Evolutionary conservation across 371 early-diverging fungal genomes (phyloP), one percentile per base, ranked within the genome.

Genomic region (Mortierella sp.): DNA sequence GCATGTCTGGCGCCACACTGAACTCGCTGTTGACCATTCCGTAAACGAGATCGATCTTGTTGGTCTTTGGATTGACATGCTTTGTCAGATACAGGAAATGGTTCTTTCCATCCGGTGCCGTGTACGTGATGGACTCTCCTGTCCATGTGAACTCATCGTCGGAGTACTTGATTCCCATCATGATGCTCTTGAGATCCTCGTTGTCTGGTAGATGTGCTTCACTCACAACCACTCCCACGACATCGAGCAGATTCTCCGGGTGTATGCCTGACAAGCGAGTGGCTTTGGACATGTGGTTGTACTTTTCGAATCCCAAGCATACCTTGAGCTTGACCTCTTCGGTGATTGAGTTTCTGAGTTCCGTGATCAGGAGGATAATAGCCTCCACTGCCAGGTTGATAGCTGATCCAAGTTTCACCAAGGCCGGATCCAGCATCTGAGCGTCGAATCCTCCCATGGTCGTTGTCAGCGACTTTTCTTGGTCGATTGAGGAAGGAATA

Each of bases 131-230:
- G 13, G 67, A 67, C 24, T 67, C 67, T 34, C 49, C 56, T 9
- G 46, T 24, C 67, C 67, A 67, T 6, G 67, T 60, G 46, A 67
- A 55, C 34, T 34, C n/a, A 14, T 66, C 49, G n/a, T 27, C 29
- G 27, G 67, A 67, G 39, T 60, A 67, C 29, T 54, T 60, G 48
- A 67, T 22, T 10, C 60, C 67, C 1, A 43, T 1, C 67, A 67
- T 60, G 44, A 60, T 48, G 24, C 43, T 24, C 34, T 56, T 67
- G 47, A 67, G 29, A 39, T 67, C 67, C 1, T 53, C 47, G 8
- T 48, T 31, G 22, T 50, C 29, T n/a, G 67, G 61, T 9, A 67
- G 39, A 7, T 60, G 25, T 0, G 54, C 67, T 7, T 21, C 0
- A 9, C 34, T 31, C 25, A 67, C 31, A n/a, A 60, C 31, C 0